Conservation (phyloP, 164 flowering plant species). For the Kalanchoe fedtschenkoi region DNA sequence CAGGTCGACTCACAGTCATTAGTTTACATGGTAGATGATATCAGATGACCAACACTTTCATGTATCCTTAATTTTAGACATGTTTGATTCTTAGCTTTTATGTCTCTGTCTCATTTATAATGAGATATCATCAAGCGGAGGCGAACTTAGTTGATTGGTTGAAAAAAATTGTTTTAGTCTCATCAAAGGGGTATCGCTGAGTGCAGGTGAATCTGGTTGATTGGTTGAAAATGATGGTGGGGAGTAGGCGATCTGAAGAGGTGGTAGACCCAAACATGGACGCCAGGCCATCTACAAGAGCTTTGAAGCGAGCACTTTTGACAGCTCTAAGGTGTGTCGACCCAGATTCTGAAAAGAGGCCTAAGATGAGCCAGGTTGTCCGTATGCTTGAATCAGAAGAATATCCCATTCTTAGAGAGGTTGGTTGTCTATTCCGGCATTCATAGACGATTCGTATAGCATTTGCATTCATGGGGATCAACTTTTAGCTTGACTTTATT, state of each 20-base stretch:
- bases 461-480: neutral
- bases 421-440: slow-evolving; percentile 14
- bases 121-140: slow-evolving; percentile 17
- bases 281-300: slow-evolving; percentile 61
- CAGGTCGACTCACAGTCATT: neutral
- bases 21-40: neutral
- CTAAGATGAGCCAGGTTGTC: slow-evolving; percentile 83
- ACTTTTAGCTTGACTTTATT: neutral
- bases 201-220: slow-evolving; percentile 77
- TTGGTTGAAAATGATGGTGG: slow-evolving; percentile 89
- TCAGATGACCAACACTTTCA: too few relatives aligned
- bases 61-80: too few relatives aligned
- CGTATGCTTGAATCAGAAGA: slow-evolving; percentile 92
- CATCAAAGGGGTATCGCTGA: too few relatives aligned
- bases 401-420: slow-evolving; percentile 76
- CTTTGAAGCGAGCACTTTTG: slow-evolving; percentile 73
- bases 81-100: neutral
- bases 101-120: neutral
- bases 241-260: slow-evolving; percentile 64
- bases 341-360: slow-evolving; percentile 73
- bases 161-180: slow-evolving; percentile 16
- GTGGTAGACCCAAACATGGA: slow-evolving; percentile 76
- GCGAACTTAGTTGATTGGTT: slow-evolving; percentile 84
- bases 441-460: neutral
- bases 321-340: slow-evolving; percentile 85